Base-by-base conservation (phyloP, 371 early-diverging fungal genomes). In the Mucor piriformis region DNA sequence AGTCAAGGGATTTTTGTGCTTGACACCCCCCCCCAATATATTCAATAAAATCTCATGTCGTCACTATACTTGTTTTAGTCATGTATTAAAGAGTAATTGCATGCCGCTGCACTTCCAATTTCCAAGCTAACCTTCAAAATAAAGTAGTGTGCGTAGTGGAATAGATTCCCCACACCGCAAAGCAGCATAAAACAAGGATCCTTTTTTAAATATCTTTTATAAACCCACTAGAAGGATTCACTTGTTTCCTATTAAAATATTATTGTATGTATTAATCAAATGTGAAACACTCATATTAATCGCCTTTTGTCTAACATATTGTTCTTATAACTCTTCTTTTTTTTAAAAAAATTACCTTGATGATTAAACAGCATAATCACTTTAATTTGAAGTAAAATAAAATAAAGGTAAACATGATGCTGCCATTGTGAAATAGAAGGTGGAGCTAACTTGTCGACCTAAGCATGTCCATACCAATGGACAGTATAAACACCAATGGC, bases 111-210 rank as follows among this genome's bases (percentile, higher is more conserved):
- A 29, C 29, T 8, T 6, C 8, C 6, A 4, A 29, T 6, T 29
- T 29, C 29, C 29, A 29, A 29, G 4, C 29, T 29, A 29, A 29
- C 29, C 29, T 29, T 29, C 29, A 29, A 29, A 29, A 29, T 15
- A 38, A 38, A 13, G 38, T 38, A 15, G 38, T 38, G 38, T 38
- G 16, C n/a, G 16, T 38, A 38, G 38, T 15, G 16, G 6, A 38
- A 15, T 0, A 29, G 29, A 29, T 38, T 38, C 16, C 38, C 16
- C n/a, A 4, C 16, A 38, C 38, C 38, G n/a, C 38, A 34, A 34
- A 50, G 33, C 33, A 50, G 51, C 51, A 50, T 50, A 50, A 50
- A 50, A 50, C 51, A 50, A 50, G 51, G 51, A 34, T 34, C 34
- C 51, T 21, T 50, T 50, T 50, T 50, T 38, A n/a, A n/a, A 29